Conservation (phyloP, 371 early-diverging fungal genomes). For the Rozella allomycis region DNA sequence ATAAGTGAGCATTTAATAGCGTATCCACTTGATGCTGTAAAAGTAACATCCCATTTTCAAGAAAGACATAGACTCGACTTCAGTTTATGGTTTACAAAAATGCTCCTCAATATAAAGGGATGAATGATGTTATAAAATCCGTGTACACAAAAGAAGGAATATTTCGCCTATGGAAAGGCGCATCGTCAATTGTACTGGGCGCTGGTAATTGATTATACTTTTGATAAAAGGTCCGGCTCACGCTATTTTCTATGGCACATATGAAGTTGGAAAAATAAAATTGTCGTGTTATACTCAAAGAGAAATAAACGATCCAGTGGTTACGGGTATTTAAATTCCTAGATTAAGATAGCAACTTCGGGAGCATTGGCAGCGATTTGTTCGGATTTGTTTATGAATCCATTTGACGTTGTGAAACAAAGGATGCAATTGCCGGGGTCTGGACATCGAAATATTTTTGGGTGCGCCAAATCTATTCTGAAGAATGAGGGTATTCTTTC, state of each 20-base stretch:
- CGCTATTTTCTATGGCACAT: slow-evolving; percentile 82
- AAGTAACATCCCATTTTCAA: slow-evolving; percentile 29
- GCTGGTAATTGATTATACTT: too few relatives aligned
- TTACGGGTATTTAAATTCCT: slow-evolving; percentile 23
- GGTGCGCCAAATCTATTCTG: slow-evolving; percentile 40
- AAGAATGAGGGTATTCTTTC: slow-evolving; percentile 51
- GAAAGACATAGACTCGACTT: slow-evolving; percentile 1
- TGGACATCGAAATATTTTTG: slow-evolving; percentile 27
- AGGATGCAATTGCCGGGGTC: slow-evolving; percentile 52
- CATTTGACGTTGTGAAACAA: slow-evolving; percentile 56
- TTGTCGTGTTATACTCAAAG: slow-evolving; percentile 30
- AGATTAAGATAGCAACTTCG: slow-evolving; percentile 3
- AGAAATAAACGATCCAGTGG: slow-evolving; percentile 28
- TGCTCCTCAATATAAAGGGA: slow-evolving; percentile 19
- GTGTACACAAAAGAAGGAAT: slow-evolving; percentile 48
- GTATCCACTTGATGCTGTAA: slow-evolving; percentile 84
- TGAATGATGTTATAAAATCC: slow-evolving; percentile 30
- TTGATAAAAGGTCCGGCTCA: too few relatives aligned
- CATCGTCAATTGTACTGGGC: slow-evolving; percentile 67
- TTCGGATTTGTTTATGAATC: slow-evolving; percentile 2
- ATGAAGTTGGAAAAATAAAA: slow-evolving; percentile 60
- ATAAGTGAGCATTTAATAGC: slow-evolving; percentile 85
- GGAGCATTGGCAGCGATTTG: slow-evolving; percentile 9
- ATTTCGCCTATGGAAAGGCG: slow-evolving; percentile 67
- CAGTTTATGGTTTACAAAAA: not conserved